phyloP scores from a whole-genome alignment of 2,329 filamentous ascomycete species.

The Ceratocystis cacaofunesta region DNA sequence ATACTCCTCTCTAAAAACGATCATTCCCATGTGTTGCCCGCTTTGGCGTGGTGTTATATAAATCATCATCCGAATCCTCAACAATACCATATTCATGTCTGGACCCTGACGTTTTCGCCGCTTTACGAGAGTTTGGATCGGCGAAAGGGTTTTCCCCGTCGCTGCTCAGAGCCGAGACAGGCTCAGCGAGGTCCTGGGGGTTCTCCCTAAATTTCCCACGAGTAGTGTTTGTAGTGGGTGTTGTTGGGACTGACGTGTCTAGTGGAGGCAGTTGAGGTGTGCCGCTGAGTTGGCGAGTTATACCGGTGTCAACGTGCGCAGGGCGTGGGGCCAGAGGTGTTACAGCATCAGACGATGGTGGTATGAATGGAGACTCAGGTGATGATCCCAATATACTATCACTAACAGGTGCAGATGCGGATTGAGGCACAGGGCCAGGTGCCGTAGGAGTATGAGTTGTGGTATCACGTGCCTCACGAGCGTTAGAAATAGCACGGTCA shows the following conservation, averaged over 20 bases:
- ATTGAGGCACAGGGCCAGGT: slow-evolving; percentile 21
- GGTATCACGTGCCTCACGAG: slow-evolving; percentile 39
- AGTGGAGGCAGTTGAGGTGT: slow-evolving; percentile 15
- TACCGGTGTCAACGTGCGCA: slow-evolving; percentile 24
- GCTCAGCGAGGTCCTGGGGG: slow-evolving; percentile 20
- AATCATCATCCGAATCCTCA: slow-evolving; percentile 25
- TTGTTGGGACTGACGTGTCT: slow-evolving; percentile 24
- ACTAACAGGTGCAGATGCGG: slow-evolving; percentile 20
- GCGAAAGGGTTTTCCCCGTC: slow-evolving; percentile 25
- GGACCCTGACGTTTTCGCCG: slow-evolving; percentile 18
- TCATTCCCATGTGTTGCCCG: neutral
- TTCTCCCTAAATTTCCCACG: slow-evolving; percentile 25
- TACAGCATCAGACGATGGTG: slow-evolving; percentile 2
- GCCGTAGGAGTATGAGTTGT: slow-evolving; percentile 19
- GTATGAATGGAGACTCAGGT: neutral
- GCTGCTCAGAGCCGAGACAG: slow-evolving; percentile 20
- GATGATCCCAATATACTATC: neutral
- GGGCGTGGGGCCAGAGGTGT: neutral
- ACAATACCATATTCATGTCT: slow-evolving; percentile 17
- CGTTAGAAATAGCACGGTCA: slow-evolving; percentile 59
- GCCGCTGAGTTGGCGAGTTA: slow-evolving; percentile 18
- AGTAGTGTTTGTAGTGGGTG: slow-evolving; percentile 15
- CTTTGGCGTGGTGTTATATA: slow-evolving; percentile 29
- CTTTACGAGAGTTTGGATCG: slow-evolving; percentile 20
- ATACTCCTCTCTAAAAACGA: neutral